Conservation (phyloP, 257 asterid genomes). For the Solanum neorickii region DNA sequence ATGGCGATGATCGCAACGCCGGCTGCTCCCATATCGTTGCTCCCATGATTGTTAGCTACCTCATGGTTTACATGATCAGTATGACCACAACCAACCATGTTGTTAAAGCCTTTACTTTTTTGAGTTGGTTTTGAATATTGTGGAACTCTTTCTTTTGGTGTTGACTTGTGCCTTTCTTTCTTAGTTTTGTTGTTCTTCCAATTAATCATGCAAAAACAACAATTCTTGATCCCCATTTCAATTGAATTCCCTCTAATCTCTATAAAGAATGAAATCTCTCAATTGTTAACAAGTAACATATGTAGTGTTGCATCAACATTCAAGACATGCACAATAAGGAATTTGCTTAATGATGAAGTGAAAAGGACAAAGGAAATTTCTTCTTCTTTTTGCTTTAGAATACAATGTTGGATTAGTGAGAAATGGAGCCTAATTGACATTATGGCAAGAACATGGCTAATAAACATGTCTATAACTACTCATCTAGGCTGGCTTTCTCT, state of each 20-base stretch:
- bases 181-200: background rate
- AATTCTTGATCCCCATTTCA: background rate
- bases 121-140: background rate
- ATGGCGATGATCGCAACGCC: background rate
- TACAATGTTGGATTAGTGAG: no score
- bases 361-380: background rate
- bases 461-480: background rate
- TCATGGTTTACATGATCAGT: background rate
- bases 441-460: background rate
- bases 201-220: background rate
- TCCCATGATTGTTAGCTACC: background rate
- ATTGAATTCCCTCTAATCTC: background rate
- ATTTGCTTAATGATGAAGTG: background rate
- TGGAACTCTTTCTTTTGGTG: background rate
- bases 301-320: background rate
- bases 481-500: background rate
- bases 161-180: background rate
- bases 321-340: background rate
- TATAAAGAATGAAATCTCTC: background rate
- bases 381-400: no score
- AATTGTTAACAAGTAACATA: background rate
- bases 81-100: background rate
- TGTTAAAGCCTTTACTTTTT: background rate
- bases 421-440: background rate
- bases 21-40: background rate